A percentile compares a stretch with the other conserved stretches of the same genome.
These are phyloP conservation scores for Amesomyces nigricolor DNA, from an alignment of 2,329 filamentous ascomycete species.

Conservation along the genomic window DNA sequence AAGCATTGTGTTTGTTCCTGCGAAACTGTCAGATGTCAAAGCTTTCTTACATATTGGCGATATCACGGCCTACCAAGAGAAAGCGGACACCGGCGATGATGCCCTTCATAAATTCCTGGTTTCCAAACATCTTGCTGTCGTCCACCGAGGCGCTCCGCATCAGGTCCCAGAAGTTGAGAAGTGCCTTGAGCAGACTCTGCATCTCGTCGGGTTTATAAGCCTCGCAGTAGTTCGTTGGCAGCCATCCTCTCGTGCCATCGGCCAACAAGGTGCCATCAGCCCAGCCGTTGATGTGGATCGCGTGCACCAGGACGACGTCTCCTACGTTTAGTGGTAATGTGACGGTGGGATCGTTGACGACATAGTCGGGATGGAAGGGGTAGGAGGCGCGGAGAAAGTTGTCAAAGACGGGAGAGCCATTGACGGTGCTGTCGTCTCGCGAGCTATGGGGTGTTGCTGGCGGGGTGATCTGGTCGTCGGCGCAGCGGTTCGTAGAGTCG, in stretches of 20 bases:
- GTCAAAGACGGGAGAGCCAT: slow-evolving; percentile 65
- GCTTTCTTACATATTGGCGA: too few species aligned
- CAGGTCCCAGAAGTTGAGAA: slow-evolving; percentile 90
- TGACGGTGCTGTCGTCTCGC: slow-evolving; percentile 51
- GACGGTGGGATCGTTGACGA: slow-evolving; percentile 76
- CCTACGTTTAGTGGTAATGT: slow-evolving; percentile 85
- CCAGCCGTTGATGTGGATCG: slow-evolving; percentile 97
- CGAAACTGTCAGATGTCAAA: slow-evolving; percentile 17
- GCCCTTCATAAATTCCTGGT: slow-evolving; percentile 90
- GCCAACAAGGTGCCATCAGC: slow-evolving; percentile 87
- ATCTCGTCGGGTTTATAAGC: slow-evolving; percentile 87
- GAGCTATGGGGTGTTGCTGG: slow-evolving; percentile 68
- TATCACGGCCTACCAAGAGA: slow-evolving; percentile 64
- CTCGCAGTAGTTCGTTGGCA: slow-evolving; percentile 98
- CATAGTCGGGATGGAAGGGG: slow-evolving; percentile 75
- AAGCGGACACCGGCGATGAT: slow-evolving; percentile 90
- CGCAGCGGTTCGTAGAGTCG: slow-evolving; percentile 34
- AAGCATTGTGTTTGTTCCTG: slow-evolving; percentile 86
- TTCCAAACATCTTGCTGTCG: slow-evolving; percentile 73
- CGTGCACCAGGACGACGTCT: slow-evolving; percentile 90
- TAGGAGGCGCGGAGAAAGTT: slow-evolving; percentile 95
- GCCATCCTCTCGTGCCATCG: slow-evolving; percentile 84
- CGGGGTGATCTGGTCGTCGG: slow-evolving; percentile 64
- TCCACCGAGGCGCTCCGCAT: slow-evolving; percentile 71
- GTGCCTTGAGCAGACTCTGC: slow-evolving; percentile 73